Conservation (phyloP, 768 basidiomycete species). For the Mycena albidolilacea region DNA sequence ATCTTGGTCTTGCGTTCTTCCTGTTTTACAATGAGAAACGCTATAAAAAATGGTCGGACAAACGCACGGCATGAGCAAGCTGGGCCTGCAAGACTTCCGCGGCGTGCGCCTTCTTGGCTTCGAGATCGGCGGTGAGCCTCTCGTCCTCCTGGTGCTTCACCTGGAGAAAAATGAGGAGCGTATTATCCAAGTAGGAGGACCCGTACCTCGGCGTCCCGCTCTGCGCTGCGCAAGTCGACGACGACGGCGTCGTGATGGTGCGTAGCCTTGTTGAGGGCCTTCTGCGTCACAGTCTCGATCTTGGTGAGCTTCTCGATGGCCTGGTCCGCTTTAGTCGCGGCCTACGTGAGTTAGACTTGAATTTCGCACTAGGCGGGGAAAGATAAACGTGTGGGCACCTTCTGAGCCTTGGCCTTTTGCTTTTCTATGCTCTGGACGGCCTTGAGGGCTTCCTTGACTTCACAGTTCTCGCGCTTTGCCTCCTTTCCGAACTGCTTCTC, state of each 20-base stretch:
- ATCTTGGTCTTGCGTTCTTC: conserved; percentile 32
- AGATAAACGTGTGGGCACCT: conserved; percentile 51
- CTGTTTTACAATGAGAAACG: not conserved
- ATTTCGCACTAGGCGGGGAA: conserved; percentile 15
- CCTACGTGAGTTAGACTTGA: conserved; percentile 47
- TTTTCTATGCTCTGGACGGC: conserved; percentile 70
- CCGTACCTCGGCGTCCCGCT: conserved; percentile 61
- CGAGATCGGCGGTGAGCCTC: conserved; percentile 39
- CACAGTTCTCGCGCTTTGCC: conserved; percentile 65
- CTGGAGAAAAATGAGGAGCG: conserved; percentile 29
- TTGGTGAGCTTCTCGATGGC: conserved; percentile 59
- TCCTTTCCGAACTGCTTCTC: conserved; percentile 66
- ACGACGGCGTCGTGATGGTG: conserved; percentile 67
- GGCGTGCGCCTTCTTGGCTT: conserved; percentile 35
- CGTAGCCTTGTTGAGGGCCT: conserved; percentile 66
- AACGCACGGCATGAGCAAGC: conserved; percentile 26
- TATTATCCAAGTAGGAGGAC: not conserved
- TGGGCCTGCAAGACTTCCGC: conserved; percentile 39
- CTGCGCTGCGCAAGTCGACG: conserved; percentile 57
- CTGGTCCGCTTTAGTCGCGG: conserved; percentile 60
- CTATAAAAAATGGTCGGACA: not conserved
- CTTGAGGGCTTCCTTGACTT: conserved; percentile 67
- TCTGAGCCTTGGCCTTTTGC: conserved; percentile 64
- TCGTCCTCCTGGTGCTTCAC: conserved; percentile 43
- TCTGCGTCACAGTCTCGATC: conserved; percentile 65